These are phyloP conservation scores for Sporothrix globosa DNA, from an alignment of 2,329 filamentous ascomycete species.

Conservation along the genomic window DNA sequence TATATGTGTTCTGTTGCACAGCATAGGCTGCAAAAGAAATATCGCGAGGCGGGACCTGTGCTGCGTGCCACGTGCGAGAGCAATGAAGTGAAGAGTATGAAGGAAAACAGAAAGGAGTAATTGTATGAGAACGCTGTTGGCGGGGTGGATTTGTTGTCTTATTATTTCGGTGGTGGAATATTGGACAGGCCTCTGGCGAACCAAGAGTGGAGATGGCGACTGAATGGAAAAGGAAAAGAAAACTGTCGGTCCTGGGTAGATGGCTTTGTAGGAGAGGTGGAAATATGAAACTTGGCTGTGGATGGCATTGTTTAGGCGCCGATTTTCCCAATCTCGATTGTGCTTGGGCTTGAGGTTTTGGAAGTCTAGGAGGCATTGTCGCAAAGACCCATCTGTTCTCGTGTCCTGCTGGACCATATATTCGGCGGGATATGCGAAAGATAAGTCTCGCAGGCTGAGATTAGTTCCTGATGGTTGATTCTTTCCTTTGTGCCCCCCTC, in stretches of 20 bases:
- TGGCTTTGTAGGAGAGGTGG: not conserved
- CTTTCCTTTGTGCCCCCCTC: not conserved
- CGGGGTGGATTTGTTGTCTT: not conserved
- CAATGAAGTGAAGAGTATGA: not conserved
- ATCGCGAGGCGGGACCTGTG: conserved; percentile 25
- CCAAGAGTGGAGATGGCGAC: not conserved
- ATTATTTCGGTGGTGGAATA: not conserved
- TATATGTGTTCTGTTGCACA: conserved; percentile 26
- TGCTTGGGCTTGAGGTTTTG: not conserved
- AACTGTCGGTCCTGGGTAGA: not conserved
- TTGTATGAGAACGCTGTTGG: not conserved
- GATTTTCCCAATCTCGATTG: conserved; percentile 4
- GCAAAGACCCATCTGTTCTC: not conserved
- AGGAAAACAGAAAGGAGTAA: not conserved
- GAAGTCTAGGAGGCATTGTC: not conserved
- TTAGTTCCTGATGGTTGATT: not conserved
- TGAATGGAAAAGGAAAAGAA: not conserved
- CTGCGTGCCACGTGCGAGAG: conserved; percentile 28
- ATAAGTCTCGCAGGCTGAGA: conserved; percentile 7
- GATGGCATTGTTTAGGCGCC: not conserved
- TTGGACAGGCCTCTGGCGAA: not conserved
- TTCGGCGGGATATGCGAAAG: not conserved
- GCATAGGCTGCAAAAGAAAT: conserved; percentile 13
- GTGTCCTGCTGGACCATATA: not conserved
- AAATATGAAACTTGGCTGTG: conserved; percentile 10